Percentiles rank a stretch among this genome's conserved stretches.
These are phyloP conservation scores for Umbelopsis isabellina DNA, from an alignment of 192 early-diverging fungal species.

Conservation along the genomic window DNA sequence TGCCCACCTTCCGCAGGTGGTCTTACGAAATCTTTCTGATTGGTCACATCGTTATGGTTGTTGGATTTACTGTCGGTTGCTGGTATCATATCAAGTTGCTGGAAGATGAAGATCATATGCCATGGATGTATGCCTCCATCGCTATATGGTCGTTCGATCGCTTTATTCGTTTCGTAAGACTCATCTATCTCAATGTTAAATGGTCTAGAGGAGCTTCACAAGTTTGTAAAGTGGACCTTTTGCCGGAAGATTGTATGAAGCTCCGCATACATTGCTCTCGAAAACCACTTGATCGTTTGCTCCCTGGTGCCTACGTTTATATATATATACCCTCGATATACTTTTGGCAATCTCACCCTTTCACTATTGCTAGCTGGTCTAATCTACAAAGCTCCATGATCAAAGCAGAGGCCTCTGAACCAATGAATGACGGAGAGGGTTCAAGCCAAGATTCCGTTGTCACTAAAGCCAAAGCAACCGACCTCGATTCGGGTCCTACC, in stretches of 20 bases:
- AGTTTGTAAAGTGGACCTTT: not conserved
- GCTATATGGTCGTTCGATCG: slow-evolving; percentile 24
- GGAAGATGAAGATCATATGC: not conserved
- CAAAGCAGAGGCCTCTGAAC: not conserved
- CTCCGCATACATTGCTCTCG: not conserved
- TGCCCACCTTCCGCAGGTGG: slow-evolving; percentile 12
- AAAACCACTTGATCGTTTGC: not conserved
- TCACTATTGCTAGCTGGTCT: slow-evolving; percentile 17
- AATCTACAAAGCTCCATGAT: not conserved
- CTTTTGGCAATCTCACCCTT: slow-evolving; percentile 28
- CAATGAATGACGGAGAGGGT: not conserved
- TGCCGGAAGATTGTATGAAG: not conserved
- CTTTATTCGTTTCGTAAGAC: not conserved
- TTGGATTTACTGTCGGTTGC: slow-evolving; percentile 1
- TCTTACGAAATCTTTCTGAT: slow-evolving; percentile 18
- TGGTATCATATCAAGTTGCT: slow-evolving; percentile 25
- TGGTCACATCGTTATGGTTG: slow-evolving; percentile 17
- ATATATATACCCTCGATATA: slow-evolving; percentile 20
- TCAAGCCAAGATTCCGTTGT: not conserved
- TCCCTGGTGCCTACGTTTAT: slow-evolving; percentile 24
- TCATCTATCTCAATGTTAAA: slow-evolving; percentile 4
- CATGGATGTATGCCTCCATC: not conserved
- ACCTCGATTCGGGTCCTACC: not conserved
- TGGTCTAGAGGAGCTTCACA: not conserved
- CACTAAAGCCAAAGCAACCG: not conserved